Percentiles rank a stretch among this genome's conserved stretches.
Conservation (phyloP, 2,329 filamentous ascomycete species). For the Elsinoe batatas region DNA sequence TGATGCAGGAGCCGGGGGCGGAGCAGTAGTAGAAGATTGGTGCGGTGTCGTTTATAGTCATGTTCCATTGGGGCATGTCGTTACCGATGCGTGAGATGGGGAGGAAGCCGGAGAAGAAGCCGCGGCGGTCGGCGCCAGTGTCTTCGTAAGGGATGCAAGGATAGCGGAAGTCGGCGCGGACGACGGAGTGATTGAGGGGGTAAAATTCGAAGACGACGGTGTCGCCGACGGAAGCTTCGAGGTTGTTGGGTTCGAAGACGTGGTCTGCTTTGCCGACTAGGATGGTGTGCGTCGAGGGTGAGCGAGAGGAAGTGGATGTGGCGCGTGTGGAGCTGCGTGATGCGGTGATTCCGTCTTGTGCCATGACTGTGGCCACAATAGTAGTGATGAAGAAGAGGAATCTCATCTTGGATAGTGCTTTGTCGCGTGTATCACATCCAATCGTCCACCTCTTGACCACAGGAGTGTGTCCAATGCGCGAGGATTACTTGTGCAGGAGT, state of each 20-base stretch:
- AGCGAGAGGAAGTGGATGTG: neutral
- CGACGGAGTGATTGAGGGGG: constrained; percentile 35
- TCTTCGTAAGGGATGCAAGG: constrained; percentile 31
- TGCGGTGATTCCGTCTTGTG: neutral
- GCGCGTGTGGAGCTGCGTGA: neutral
- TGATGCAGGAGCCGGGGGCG: constrained; percentile 54
- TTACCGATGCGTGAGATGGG: constrained; percentile 11
- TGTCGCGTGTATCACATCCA: neutral
- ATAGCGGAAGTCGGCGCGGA: constrained; percentile 31
- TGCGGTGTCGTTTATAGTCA: constrained; percentile 48
- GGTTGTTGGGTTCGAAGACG: constrained; percentile 29
- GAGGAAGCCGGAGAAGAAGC: constrained; percentile 22
- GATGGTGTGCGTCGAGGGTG: constrained; percentile 24
- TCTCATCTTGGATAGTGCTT: neutral
- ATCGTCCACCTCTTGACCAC: neutral
- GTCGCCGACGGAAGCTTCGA: constrained; percentile 32
- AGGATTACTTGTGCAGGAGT: neutral
- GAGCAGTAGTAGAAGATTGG: constrained; percentile 64
- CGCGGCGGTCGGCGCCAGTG: constrained; percentile 16
- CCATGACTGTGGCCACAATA: neutral
- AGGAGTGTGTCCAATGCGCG: neutral
- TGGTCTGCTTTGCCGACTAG: constrained; percentile 29
- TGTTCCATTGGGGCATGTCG: constrained; percentile 22
- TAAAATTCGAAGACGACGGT: constrained; percentile 35
- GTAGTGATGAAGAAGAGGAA: neutral